Conservation (phyloP, 139 green algal genomes). For the Chlamydomonas sp. region DNA sequence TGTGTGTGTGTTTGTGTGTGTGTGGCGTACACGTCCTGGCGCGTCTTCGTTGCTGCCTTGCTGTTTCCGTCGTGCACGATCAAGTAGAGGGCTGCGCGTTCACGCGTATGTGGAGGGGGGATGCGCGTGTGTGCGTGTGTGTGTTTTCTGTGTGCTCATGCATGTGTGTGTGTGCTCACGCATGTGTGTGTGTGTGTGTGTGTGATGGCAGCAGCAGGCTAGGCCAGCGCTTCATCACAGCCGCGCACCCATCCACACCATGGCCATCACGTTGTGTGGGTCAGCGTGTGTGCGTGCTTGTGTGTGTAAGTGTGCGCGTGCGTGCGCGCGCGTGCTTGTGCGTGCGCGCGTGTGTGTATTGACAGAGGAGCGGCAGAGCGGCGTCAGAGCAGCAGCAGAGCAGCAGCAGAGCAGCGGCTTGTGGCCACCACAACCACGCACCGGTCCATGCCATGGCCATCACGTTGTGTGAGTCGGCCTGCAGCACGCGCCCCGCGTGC, state of each 20-base stretch:
- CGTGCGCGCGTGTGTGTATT: no score
- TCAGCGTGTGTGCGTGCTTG: conserved; percentile 16
- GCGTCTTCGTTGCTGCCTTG: background rate
- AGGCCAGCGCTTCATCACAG: no score
- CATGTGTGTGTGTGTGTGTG: no score
- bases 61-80: conserved; percentile 36
- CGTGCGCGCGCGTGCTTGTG: no score
- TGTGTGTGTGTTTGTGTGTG: background rate
- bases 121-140: no score
- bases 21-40: background rate
- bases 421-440: no score
- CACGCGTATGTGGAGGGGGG: no score
- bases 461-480: conserved; percentile 44
- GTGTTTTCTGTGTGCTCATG: no score
- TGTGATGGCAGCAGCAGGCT: no score
- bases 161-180: no score
- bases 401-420: conserved; percentile 4
- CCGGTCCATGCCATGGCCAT: conserved; percentile 39
- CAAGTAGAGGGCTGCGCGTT: conserved; percentile 23
- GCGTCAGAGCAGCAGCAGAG: background rate
- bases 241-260: conserved; percentile 37
- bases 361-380: background rate
- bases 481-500: conserved; percentile 27
- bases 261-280: conserved; percentile 45
- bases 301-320: background rate